phyloP scores from a whole-genome alignment of 2,329 filamentous ascomycete species.

The Neospermospora avenae region DNA sequence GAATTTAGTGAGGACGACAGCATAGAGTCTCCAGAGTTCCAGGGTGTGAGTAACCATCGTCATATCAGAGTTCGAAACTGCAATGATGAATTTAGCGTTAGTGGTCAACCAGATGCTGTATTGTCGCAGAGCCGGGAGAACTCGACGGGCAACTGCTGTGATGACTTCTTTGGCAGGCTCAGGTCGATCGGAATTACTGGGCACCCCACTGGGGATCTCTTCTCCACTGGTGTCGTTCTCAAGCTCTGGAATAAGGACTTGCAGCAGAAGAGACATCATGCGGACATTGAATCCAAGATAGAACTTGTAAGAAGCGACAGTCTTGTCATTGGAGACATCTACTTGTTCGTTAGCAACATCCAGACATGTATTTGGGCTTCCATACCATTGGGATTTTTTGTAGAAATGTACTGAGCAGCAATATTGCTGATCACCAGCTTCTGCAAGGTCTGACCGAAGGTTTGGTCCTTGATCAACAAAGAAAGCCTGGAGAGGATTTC shows the following conservation, averaged over 20 bases:
- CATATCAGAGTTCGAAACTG: conserved; percentile 41
- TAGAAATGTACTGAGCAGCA: conserved; percentile 73
- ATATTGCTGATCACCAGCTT: conserved; percentile 87
- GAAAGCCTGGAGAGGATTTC: conserved; percentile 79
- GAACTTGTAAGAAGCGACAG: conserved; percentile 54
- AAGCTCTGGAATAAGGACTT: conserved; percentile 67
- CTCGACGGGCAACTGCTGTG: conserved; percentile 54
- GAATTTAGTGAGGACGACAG: conserved; percentile 57
- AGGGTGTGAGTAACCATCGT: conserved; percentile 50
- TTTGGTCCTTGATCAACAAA: conserved; percentile 66
- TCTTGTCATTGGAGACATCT: conserved; percentile 23
- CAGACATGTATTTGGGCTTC: not conserved
- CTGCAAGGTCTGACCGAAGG: conserved; percentile 62
- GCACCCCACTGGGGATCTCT: conserved; percentile 44
- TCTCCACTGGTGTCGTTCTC: conserved; percentile 42
- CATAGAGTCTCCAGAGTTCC: conserved; percentile 64
- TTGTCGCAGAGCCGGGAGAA: conserved; percentile 61
- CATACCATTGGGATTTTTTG: conserved; percentile 56
- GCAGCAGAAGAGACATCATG: conserved; percentile 69
- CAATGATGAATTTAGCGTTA: conserved; percentile 51
- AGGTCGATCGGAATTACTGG: conserved; percentile 22
- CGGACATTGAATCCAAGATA: conserved; percentile 75
- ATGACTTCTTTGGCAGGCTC: conserved; percentile 45
- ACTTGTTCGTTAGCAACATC: conserved; percentile 9
- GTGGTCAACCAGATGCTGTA: conserved; percentile 66